Conservation (phyloP, 768 basidiomycete species). For the Coprinopsis cinerea region DNA sequence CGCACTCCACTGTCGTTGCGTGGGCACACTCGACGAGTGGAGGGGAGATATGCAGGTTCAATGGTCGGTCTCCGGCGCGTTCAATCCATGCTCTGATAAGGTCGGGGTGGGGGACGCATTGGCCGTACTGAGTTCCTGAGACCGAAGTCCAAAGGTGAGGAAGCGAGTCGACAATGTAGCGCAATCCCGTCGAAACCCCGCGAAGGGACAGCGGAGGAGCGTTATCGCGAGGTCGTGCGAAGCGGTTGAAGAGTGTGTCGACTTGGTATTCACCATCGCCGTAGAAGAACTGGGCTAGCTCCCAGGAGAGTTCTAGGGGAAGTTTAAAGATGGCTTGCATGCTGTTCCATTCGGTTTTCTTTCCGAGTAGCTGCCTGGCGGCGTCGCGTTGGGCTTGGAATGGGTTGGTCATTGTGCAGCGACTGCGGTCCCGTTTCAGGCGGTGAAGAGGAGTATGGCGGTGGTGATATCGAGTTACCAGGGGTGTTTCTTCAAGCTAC, state of each 20-base stretch:
- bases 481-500: no score
- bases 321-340: no score
- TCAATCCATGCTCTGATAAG: conserved; percentile 6
- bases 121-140: conserved; percentile 5
- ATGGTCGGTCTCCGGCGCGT: not conserved
- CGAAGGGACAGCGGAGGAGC: not conserved
- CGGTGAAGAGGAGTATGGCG: no score
- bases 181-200: not conserved
- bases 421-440: no score
- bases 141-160: conserved; percentile 3
- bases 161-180: not conserved
- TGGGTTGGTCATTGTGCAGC: no score
- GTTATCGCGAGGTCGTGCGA: not conserved
- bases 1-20: not conserved
- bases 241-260: not conserved
- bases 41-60: conserved; percentile 7
- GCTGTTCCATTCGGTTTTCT: no score
- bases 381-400: no score
- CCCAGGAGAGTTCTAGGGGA: not conserved
- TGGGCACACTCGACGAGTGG: not conserved
- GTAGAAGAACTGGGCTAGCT: not conserved
- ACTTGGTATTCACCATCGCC: not conserved
- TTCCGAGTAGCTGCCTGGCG: no score
- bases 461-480: no score
- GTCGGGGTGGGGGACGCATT: conserved; percentile 3